Percentiles rank a stretch among this genome's conserved stretches.
These are phyloP conservation scores for Phragmites australis DNA, from an alignment of 176 grass and related monocot species.

Conservation along the genomic window DNA sequence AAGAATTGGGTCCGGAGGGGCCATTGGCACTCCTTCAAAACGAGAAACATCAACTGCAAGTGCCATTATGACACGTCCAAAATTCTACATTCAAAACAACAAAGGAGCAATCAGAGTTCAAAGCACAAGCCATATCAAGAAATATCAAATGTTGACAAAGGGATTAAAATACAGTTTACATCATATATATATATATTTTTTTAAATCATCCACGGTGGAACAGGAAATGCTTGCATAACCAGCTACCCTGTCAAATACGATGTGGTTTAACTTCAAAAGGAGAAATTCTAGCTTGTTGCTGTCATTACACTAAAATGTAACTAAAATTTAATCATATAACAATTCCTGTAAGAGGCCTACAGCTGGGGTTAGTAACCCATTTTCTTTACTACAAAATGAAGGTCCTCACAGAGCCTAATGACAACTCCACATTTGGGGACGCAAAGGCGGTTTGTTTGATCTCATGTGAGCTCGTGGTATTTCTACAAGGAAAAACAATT, in stretches of 20 bases:
- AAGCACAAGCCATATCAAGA: not conserved
- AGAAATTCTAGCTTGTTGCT: not conserved
- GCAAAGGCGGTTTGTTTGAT: no score
- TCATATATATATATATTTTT: not conserved
- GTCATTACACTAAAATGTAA: not conserved
- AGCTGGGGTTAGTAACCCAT: not conserved
- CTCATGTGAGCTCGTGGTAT: no score
- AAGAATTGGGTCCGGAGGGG: constrained; percentile 81
- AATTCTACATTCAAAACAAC: constrained; percentile 32
- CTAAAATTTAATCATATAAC: not conserved
- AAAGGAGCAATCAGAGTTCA: constrained; percentile 20
- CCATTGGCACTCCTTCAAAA: constrained; percentile 76
- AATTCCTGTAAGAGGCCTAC: not conserved
- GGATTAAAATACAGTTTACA: not conserved
- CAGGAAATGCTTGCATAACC: not conserved
- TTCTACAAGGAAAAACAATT: no score
- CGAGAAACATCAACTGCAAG: constrained; percentile 63
- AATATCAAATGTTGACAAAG: not conserved
- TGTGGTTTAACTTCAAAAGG: not conserved
- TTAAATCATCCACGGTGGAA: not conserved
- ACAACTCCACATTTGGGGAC: no score
- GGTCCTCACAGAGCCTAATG: no score
- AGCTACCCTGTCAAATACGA: not conserved
- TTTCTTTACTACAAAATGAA: not conserved
- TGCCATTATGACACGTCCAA: constrained; percentile 40